These are phyloP conservation scores for Tetrahymena malaccensis DNA, from an alignment of 73 alveolate species.

Conservation along the genomic window DNA sequence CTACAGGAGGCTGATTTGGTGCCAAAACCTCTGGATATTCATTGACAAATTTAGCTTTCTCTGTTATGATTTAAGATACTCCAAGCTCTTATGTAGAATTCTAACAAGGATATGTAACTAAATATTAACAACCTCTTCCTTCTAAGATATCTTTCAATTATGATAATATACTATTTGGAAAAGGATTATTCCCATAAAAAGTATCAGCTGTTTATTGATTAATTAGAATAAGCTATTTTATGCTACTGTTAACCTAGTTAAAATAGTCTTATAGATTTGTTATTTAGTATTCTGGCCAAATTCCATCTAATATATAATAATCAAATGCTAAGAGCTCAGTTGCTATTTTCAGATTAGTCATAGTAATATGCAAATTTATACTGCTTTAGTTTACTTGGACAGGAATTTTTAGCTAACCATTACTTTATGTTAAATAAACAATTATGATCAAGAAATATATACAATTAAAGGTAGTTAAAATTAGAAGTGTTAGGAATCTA, in stretches of 20 bases:
- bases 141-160: neutral
- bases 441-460: neutral
- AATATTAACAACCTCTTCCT: neutral
- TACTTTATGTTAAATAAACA: neutral
- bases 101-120: neutral
- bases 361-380: neutral
- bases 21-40: neutral
- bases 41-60: neutral
- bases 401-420: neutral
- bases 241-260: neutral
- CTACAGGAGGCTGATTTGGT: neutral
- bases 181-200: neutral
- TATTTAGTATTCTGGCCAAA: neutral
- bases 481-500: neutral
- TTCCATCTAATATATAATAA: neutral
- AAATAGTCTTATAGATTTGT: neutral
- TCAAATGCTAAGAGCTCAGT: neutral
- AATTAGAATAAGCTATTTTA: neutral
- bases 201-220: neutral
- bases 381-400: neutral
- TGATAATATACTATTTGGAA: neutral
- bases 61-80: neutral
- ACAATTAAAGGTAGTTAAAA: neutral
- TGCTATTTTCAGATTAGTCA: neutral
- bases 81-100: neutral